Evolutionary conservation across 2,329 filamentous ascomycete species (phyloP), one percentile per base, ranked within the genome.

Genomic region (Colletotrichum costaricense): DNA sequence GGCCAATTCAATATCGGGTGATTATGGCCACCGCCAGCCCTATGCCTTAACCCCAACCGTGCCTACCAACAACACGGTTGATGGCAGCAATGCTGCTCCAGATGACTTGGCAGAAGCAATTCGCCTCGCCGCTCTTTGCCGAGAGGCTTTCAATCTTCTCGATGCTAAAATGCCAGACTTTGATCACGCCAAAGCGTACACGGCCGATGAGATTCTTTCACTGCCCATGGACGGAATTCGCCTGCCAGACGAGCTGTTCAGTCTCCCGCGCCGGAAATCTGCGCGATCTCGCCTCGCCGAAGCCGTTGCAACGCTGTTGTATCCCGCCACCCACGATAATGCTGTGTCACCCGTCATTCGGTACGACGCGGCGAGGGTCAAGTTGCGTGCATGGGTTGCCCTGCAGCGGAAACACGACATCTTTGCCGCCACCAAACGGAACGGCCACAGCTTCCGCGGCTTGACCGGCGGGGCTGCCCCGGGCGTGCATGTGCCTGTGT

Each of bases 301-400:
- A 4, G 78, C 78, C 54, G 76, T 84, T 52, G 78, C 82, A 6
- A 67, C 78, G 9, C 75, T 82, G 24, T 68, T 84, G 63, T 81
- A 83, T 73, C 82, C 82, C 4, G 76, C 77, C 22, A 74, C 68
- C 46, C 78, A 82, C 35, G 77, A 80, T 11, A 78, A 79, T 38
- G 82, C 82, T 4, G 69, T 84, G 54, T 78, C 82, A n/a, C 76
- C 81, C 59, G 77, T 84, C 22, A 84, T 84, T 59, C 79, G 81
- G 11, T 84, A 82, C 67, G 81, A 84, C 42, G 78, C 76, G 16
- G 81, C 83, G 38, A 80, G 82, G 19, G 81, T 83, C 7, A 79
- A 77, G 12, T 78, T 84, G 26, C 80, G 82, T 55, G 81, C 78
- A 28, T 84, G 81, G 81, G 79, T 79, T 3, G 78, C 76, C 28